These are phyloP conservation scores for Seiridium unicorne DNA, from an alignment of 2,329 filamentous ascomycete genomes.

Conservation along the genomic window DNA sequence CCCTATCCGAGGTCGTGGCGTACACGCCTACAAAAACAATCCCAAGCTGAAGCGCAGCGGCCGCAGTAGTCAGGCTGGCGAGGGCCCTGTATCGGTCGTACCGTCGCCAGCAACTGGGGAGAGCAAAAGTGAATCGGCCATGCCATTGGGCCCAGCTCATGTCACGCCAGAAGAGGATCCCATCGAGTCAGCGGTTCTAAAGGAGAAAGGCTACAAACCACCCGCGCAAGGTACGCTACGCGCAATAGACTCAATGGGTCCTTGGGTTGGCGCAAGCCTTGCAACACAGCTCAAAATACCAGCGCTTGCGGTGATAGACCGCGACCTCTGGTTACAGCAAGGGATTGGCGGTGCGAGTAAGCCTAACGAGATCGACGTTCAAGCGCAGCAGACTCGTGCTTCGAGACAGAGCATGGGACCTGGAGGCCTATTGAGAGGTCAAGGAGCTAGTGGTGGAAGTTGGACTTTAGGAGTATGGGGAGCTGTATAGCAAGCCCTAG, in stretches of 20 bases:
- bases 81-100: slow-evolving; percentile 17
- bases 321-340: slow-evolving; percentile 69
- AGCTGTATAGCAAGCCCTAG: slow-evolving; percentile 32
- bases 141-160: slow-evolving; percentile 36
- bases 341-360: slow-evolving; percentile 62
- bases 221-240: slow-evolving; percentile 58
- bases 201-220: slow-evolving; percentile 36
- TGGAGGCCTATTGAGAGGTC: slow-evolving; percentile 44
- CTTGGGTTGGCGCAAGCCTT: slow-evolving; percentile 74
- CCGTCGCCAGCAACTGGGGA: slow-evolving; percentile 1
- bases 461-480: slow-evolving; percentile 67
- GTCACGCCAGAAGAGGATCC: slow-evolving; percentile 50
- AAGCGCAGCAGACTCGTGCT: slow-evolving; percentile 35
- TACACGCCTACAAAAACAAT: slow-evolving; percentile 51
- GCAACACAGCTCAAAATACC: slow-evolving; percentile 66
- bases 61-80: not conserved
- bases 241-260: slow-evolving; percentile 66
- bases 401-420: slow-evolving; percentile 66
- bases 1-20: slow-evolving; percentile 67
- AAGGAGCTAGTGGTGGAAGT: slow-evolving; percentile 37
- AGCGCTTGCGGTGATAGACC: slow-evolving; percentile 67
- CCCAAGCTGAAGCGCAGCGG: slow-evolving; percentile 34
- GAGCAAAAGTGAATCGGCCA: slow-evolving; percentile 18
- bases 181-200: slow-evolving; percentile 57
- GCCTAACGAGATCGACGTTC: slow-evolving; percentile 57